phyloP scores from a whole-genome alignment of 169 alveolate genomes.

The Eimeria sp. region DNA sequence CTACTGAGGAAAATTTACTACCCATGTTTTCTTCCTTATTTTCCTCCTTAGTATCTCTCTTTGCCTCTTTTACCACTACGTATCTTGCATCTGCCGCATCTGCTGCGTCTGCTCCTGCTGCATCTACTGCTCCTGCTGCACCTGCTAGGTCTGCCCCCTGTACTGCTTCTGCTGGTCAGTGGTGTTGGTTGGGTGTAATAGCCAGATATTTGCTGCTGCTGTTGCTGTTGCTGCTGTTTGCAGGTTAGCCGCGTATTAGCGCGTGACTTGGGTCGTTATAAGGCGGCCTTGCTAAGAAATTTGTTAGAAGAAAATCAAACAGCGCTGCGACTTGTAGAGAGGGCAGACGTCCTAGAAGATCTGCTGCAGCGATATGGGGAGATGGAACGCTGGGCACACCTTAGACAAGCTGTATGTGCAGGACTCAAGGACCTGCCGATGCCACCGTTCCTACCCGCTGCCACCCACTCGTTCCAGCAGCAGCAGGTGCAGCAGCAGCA shows the following conservation, averaged over 20 bases:
- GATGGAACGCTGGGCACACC: conserved; percentile 79
- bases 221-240: not conserved
- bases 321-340: conserved; percentile 64
- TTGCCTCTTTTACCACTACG: too few relatives aligned
- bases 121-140: too few relatives aligned
- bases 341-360: not conserved
- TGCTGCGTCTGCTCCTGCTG: too few relatives aligned
- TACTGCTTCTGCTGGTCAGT: too few relatives aligned
- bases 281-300: conserved; percentile 37
- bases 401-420: conserved; percentile 5
- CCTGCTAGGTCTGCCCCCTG: too few relatives aligned
- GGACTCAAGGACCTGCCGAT: conserved; percentile 60
- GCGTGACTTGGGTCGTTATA: conserved; percentile 60
- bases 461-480: conserved; percentile 1
- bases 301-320: conserved; percentile 75
- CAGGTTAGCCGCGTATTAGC: conserved; percentile 75
- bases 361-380: conserved; percentile 60
- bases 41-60: too few relatives aligned
- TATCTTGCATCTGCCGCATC: too few relatives aligned
- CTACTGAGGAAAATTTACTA: too few relatives aligned
- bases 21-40: too few relatives aligned
- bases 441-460: conserved; percentile 51
- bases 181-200: too few relatives aligned
- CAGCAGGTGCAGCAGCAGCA: conserved; percentile 69
- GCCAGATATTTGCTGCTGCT: too few relatives aligned